These are phyloP conservation scores for Phytophthora pini DNA, from an alignment of 352 stramenopile species.

Conservation along the genomic window DNA sequence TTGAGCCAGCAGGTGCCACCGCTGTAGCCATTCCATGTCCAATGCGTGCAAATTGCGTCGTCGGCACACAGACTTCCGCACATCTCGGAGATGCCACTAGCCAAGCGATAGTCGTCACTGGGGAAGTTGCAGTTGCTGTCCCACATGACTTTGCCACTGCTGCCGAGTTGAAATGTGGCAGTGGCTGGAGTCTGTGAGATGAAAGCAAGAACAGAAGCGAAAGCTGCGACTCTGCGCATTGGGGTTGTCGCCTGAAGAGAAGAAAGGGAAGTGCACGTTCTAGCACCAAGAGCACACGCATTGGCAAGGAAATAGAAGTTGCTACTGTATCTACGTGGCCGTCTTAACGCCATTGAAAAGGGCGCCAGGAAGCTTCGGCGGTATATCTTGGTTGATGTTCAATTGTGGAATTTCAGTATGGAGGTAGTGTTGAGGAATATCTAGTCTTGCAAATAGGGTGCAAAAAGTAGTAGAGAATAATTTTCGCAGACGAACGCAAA, in stretches of 20 bases:
- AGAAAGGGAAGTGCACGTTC: background rate
- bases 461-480: no score
- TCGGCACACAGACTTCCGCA: constrained; percentile 20
- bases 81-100: constrained; percentile 17
- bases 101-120: constrained; percentile 22
- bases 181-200: no score
- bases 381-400: no score
- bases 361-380: constrained; percentile 18
- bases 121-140: constrained; percentile 34
- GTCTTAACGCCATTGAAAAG: constrained; percentile 13
- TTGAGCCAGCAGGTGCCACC: constrained; percentile 43
- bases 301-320: constrained; percentile 5
- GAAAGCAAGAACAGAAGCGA: no score
- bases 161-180: background rate
- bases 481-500: background rate
- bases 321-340: background rate
- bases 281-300: background rate
- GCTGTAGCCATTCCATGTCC: constrained; percentile 40
- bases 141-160: constrained; percentile 31
- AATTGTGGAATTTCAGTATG: no score
- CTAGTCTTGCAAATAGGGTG: no score
- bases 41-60: constrained; percentile 35
- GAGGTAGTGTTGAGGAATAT: no score
- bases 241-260: background rate
- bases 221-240: no score